Evolutionary conservation across 164 flowering plant species (phyloP), one percentile per base, ranked within the genome.

Genomic region (Aristolochia fimbriata): DNA sequence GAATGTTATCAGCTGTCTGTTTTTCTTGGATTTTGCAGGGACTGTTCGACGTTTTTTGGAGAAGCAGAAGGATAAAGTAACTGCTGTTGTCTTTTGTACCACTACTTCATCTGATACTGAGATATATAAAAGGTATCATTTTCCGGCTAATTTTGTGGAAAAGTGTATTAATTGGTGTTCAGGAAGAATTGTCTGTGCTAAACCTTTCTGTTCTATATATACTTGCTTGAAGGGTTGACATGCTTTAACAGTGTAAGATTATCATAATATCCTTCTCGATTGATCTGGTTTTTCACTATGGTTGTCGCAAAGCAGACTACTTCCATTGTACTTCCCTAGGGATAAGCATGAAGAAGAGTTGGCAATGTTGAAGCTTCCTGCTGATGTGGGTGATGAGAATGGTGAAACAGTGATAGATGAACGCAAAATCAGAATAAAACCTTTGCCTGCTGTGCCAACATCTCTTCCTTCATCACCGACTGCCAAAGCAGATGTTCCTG

Each of bases 361-460:
- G 50, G 99, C 97, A 37, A 63, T 83, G n/a, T 76, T 79, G 54
- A 94, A 94, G 73, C 97, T 94, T 71, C 99, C 99, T 65, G 94
- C 96, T 22, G 99, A 94, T 79, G 99, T 94, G 66, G 97, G 99
- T 60, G 99, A 94, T 77, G 99, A 94, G 77, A 91, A 94, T 83
- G 99, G 99, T 60, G 99, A 94, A 74, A 88, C 99, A 27, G 70
- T 72, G 52, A 81, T 87, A 62, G 88, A 83, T 76, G 99, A 94
- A 63, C 96, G 99, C 41, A 94, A 94, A 78, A 94, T 94, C 71
- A 83, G 99, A 80, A 91, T 94, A 75, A 77, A 80, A 74, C 85
- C 96, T 59, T 76, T 94, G 70, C 99, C 96, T 30, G 81, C 74
- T 59, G 67, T 65, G 21, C 68, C 85, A 45, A 80, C 77, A 73